Evolutionary conservation across 768 basidiomycete genomes (phyloP), one percentile per base, ranked within the genome.

Genomic region (Lactarius deliciosus): DNA sequence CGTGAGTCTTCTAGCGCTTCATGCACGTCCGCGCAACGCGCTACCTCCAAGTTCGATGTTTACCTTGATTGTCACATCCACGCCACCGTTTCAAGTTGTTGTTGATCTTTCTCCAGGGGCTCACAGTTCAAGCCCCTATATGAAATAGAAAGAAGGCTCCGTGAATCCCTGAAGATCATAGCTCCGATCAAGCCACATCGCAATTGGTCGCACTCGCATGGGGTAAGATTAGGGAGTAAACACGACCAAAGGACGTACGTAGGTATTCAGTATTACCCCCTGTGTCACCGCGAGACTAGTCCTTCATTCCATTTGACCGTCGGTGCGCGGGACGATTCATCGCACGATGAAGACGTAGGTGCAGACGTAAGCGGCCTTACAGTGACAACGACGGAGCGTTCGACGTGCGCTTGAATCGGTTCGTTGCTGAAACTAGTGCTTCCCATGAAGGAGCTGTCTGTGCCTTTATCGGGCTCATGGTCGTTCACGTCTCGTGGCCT

Each of bases 381-480:
- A 50, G n/a, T 18, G 22, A 50, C 47, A 22, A 50, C 47, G 47
- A 50, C 47, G 3, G 47, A 50, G 47, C 18, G 47, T 56, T 56
- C 55, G 55, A 56, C 55, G 11, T 18, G 55, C 30, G 16, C 55
- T 56, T 56, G 55, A 34, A 56, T 25, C 28, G 32, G 55, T n/a
- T 32, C 30, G 18, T 9, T 32, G 18, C 30, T 20, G 47, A 22
- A 11, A 22, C 47, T 5, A 22, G n/a, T 2, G 22, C 47, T 22
- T 50, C 47, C 11, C 47, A 22, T 22, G 47, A n/a, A 22, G 22
- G 20, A 22, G 22, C 11, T 50, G 10, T 22, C 22, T 50, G 11
- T 50, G 47, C 22, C 47, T 50, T 50, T 50, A 13, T 47, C 45
- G 45, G 10, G n/a, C 45, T 10, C n/a, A 22, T 50, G 47, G 47